Conservation (phyloP, 768 basidiomycete species). For the Xerocomus spinulosus region DNA sequence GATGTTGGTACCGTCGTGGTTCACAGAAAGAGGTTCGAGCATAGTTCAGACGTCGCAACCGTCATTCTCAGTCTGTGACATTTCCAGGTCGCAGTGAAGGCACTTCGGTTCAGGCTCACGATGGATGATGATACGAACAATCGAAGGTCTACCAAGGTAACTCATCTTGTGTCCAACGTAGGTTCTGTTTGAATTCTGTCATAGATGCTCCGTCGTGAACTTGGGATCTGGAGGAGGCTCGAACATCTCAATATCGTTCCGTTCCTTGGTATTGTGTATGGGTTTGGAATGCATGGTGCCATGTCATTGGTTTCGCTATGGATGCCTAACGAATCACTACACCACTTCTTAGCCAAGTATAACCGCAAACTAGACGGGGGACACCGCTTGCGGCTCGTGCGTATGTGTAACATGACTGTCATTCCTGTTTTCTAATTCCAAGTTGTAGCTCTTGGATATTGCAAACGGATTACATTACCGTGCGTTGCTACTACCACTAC, state of each 20-base stretch:
- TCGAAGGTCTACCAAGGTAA: too few species aligned
- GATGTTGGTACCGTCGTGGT: too few species aligned
- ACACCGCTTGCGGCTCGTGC: slow-evolving; percentile 12
- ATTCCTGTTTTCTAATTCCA: slow-evolving; percentile 13
- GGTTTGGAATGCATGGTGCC: slow-evolving; percentile 21
- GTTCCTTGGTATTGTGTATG: slow-evolving; percentile 4
- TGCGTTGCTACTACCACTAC: background rate
- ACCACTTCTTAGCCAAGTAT: slow-evolving; percentile 10
- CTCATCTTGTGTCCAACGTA: too few species aligned
- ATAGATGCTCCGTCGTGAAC: slow-evolving; percentile 26
- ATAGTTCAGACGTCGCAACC: too few species aligned
- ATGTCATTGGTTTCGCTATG: slow-evolving; percentile 30
- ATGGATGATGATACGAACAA: too few species aligned
- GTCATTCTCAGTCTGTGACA: too few species aligned
- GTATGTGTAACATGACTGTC: slow-evolving; percentile 6
- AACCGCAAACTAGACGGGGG: background rate
- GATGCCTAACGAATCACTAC: slow-evolving; percentile 27
- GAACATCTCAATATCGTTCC: slow-evolving; percentile 27
- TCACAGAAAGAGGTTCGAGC: too few species aligned
- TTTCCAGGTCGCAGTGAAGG: too few species aligned
- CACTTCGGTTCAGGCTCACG: too few species aligned
- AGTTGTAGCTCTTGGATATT: slow-evolving; percentile 11
- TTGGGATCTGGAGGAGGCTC: slow-evolving; percentile 27
- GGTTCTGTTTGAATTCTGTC: too few species aligned
- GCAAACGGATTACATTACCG: slow-evolving; percentile 11